phyloP scores from a whole-genome alignment of 805 yeast species.

The Candida palmyrensis region DNA sequence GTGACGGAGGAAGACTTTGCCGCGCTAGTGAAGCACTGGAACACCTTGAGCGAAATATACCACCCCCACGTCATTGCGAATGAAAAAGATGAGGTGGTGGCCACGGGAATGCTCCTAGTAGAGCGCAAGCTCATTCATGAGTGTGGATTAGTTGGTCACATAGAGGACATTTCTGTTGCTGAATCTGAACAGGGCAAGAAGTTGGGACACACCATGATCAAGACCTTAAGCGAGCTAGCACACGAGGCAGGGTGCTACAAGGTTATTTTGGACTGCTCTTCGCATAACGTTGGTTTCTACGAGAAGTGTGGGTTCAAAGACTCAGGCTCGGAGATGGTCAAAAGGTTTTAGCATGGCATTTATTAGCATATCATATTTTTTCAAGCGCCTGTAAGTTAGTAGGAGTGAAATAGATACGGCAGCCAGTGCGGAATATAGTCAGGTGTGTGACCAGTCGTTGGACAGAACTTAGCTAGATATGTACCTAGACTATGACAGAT shows the following conservation, averaged over 20 bases:
- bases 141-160: constrained; percentile 85
- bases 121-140: constrained; percentile 82
- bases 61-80: constrained; percentile 66
- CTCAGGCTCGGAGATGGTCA: constrained; percentile 69
- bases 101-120: constrained; percentile 75
- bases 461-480: too few relatives aligned
- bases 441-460: too few relatives aligned
- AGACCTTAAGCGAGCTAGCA: constrained; percentile 56
- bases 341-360: constrained; percentile 27
- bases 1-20: constrained; percentile 48
- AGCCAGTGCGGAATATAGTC: too few relatives aligned
- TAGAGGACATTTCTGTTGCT: constrained; percentile 88
- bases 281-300: constrained; percentile 77
- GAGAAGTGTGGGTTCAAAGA: constrained; percentile 76
- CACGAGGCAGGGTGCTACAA: constrained; percentile 70
- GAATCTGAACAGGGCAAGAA: constrained; percentile 74
- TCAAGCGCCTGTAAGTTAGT: constrained; percentile 34
- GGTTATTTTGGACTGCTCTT: constrained; percentile 83
- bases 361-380: constrained; percentile 14
- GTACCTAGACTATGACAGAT: too few relatives aligned
- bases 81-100: constrained; percentile 53
- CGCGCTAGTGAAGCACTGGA: constrained; percentile 56
- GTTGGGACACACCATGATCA: constrained; percentile 67
- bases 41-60: constrained; percentile 46
- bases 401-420: constrained; percentile 5